These are phyloP conservation scores for Sporisorium exsertum DNA, from an alignment of 1,284 basidiomycete species.

Conservation along the genomic window DNA sequence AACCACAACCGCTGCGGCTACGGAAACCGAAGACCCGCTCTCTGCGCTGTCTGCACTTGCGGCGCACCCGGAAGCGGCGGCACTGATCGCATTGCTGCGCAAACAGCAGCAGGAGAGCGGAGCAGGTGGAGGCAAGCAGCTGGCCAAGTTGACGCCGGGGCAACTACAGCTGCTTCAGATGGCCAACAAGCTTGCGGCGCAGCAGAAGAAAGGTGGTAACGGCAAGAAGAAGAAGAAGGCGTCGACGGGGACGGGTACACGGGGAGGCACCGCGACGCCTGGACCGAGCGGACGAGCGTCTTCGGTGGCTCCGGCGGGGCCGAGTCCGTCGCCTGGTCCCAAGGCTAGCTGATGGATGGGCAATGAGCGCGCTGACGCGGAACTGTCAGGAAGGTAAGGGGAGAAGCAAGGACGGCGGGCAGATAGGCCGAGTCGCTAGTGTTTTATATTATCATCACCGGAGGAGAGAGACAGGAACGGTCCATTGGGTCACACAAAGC, in stretches of 20 bases:
- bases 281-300: conserved; percentile 33
- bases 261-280: conserved; percentile 37
- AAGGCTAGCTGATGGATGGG: conserved; percentile 8
- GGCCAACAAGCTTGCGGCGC: conserved; percentile 61
- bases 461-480: not conserved
- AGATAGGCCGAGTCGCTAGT: not conserved
- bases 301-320: conserved; percentile 31
- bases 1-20: not conserved
- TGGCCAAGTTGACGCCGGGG: conserved; percentile 61
- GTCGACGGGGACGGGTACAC: conserved; percentile 21
- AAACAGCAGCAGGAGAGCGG: conserved; percentile 60
- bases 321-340: conserved; percentile 36
- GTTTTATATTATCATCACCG: not conserved
- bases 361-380: no score
- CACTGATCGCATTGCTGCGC: conserved; percentile 61
- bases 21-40: conserved; percentile 49
- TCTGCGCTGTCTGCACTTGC: conserved; percentile 58
- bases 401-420: not conserved
- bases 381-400: not conserved
- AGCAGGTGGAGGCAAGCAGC: conserved; percentile 41
- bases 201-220: conserved; percentile 47
- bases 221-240: conserved; percentile 52
- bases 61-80: conserved; percentile 65
- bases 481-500: not conserved
- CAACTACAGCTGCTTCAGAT: conserved; percentile 66